Percentiles rank a stretch among this genome's conserved stretches.
Evolutionary conservation across 257 asterid species (phyloP).

Genomic region (Avicennia marina): DNA sequence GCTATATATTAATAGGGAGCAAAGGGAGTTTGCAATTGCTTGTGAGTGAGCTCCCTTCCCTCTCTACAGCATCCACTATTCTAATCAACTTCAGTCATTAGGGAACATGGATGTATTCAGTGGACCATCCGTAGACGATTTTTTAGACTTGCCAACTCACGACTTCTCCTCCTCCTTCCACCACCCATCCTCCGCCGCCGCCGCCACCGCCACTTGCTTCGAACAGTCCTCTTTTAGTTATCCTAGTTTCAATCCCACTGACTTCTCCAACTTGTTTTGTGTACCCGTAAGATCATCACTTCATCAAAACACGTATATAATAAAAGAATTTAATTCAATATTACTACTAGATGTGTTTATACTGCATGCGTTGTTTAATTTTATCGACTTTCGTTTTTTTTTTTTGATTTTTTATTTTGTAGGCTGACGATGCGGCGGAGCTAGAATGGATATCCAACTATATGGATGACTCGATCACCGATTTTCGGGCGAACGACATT

Average conservation of each 20-base stretch:
- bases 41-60: too few relatives aligned
- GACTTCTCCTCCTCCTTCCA: slow-evolving; percentile 32
- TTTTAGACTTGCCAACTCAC: slow-evolving; percentile 52
- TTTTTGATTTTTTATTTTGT: not conserved
- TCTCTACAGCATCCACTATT: too few relatives aligned
- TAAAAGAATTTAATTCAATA: too few relatives aligned
- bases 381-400: too few relatives aligned
- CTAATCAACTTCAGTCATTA: too few relatives aligned
- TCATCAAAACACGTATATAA: too few relatives aligned
- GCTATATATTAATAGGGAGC: too few relatives aligned
- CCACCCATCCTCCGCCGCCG: slow-evolving; percentile 27
- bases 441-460: slow-evolving; percentile 77
- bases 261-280: slow-evolving; percentile 41
- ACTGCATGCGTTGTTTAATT: not conserved
- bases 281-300: slow-evolving; percentile 44
- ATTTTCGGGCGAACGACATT: slow-evolving; percentile 38
- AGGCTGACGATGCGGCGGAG: slow-evolving; percentile 67
- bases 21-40: too few relatives aligned
- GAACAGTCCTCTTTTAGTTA: slow-evolving; percentile 6
- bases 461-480: slow-evolving; percentile 57
- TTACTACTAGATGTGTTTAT: too few relatives aligned
- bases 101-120: slow-evolving; percentile 52
- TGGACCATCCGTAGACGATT: slow-evolving; percentile 53
- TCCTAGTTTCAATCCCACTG: slow-evolving; percentile 23
- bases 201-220: slow-evolving; percentile 2